Evolutionary conservation across 306 rosid genomes (phyloP), one percentile per base, ranked within the genome.

Genomic region (Quercus variabilis): DNA sequence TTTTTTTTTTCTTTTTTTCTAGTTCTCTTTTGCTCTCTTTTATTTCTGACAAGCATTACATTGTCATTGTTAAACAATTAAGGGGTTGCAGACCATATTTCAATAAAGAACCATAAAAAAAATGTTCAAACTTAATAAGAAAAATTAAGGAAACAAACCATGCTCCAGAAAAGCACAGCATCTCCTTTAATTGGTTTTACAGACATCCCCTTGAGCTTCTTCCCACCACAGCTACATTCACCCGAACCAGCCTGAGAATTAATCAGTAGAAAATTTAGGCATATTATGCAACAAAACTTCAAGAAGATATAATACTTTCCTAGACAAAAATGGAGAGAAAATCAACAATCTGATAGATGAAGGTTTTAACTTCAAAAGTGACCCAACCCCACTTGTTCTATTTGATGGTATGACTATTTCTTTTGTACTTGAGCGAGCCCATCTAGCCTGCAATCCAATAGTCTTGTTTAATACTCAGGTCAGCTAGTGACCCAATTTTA

Each of bases 151-250:
- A 70, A 65, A 85, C 98, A 85, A 71, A 95, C 99, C 99, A 93
- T 90, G 89, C 99, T 95, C 99, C 98, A 95, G 83, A 95, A 95
- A 75, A 95, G 98, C 73, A 95, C 90, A 5, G 98, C 99, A 67
- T 93, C 89, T 87, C 99, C 99, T 89, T 90, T 91, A 64, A 46
- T 56, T 65, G 99, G 96, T 80, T 93, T 90, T 38, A 95, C 94
- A 12, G 91, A 93, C 82, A 91, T 35, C 78, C 98, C 99, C 77
- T 78, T 73, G 71, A 83, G 85, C 55, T 79, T 75, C 83, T 88
- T 89, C 79, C 99, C 96, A 52, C 98, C 99, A 57, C 98, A 95
- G 87, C 78, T 93, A 83, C 99, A 95, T 62, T 93, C 92, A 56
- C 91, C 94, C 7, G 93, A 88, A 83, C 99, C 96, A 82, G 90